phyloP scores from a whole-genome alignment of 2,329 filamentous ascomycete genomes.

The Ceratocystis ficicola region DNA sequence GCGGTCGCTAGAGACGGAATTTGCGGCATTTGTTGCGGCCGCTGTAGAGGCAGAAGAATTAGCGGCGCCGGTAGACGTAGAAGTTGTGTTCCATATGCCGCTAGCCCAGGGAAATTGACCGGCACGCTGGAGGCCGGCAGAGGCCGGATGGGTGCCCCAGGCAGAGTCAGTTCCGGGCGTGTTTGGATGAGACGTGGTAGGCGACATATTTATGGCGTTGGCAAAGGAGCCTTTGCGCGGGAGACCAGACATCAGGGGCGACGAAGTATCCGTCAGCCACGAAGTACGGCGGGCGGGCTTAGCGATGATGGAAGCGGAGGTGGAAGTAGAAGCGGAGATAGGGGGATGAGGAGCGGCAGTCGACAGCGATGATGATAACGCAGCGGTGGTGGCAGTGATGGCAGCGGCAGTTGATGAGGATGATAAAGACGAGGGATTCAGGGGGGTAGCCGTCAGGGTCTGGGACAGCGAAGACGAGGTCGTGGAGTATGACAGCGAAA shows the following conservation, averaged over 20 bases:
- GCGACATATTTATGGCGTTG: constrained; percentile 59
- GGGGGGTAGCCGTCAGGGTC: not conserved
- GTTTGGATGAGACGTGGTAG: constrained; percentile 65
- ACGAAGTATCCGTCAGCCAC: constrained; percentile 75
- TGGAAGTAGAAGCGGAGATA: constrained; percentile 35
- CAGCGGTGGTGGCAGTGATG: not conserved
- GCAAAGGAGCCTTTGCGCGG: constrained; percentile 67
- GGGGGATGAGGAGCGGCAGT: not conserved
- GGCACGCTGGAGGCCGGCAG: constrained; percentile 39
- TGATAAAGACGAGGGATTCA: constrained; percentile 4
- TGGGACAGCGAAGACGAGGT: not conserved
- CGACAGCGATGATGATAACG: not conserved
- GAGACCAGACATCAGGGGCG: constrained; percentile 39
- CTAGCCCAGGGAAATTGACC: constrained; percentile 59
- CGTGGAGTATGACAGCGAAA: not conserved
- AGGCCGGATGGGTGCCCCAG: constrained; percentile 44
- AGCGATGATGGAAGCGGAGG: constrained; percentile 40
- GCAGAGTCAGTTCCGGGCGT: constrained; percentile 60
- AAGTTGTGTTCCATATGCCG: constrained; percentile 61
- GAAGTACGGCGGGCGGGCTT: constrained; percentile 59
- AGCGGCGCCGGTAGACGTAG: constrained; percentile 1
- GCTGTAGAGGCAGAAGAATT: constrained; percentile 5
- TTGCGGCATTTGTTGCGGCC: constrained; percentile 6
- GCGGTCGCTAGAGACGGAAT: constrained; percentile 38
- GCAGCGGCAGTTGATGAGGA: not conserved